Evolutionary conservation across 768 basidiomycete species (phyloP).

Genomic region (Podaxis sp.): DNA sequence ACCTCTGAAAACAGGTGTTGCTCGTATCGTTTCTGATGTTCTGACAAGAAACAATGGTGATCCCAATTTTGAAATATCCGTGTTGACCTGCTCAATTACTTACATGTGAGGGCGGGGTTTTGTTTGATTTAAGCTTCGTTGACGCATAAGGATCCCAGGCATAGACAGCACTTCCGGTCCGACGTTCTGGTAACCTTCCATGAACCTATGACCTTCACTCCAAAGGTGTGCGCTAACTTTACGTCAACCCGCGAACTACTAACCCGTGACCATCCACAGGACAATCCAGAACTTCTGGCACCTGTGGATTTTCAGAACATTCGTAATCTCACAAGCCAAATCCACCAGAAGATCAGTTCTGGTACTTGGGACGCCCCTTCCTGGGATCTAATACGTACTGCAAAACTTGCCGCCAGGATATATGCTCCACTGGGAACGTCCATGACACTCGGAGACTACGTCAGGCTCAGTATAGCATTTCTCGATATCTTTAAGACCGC

Average conservation of each 20-base stretch:
- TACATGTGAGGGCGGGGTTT: slow-evolving; percentile 52
- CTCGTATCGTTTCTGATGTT: slow-evolving; percentile 76
- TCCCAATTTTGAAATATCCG: slow-evolving; percentile 64
- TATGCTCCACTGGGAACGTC: slow-evolving; percentile 86
- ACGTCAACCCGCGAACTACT: not conserved
- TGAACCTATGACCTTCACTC: slow-evolving; percentile 58
- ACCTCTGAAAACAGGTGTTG: slow-evolving; percentile 84
- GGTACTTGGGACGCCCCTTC: slow-evolving; percentile 84
- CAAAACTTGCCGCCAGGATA: slow-evolving; percentile 73
- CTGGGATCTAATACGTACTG: slow-evolving; percentile 72
- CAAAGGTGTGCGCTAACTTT: slow-evolving; percentile 39
- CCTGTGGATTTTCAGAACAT: slow-evolving; percentile 64
- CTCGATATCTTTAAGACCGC: slow-evolving; percentile 67
- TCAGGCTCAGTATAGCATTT: slow-evolving; percentile 71
- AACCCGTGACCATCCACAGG: slow-evolving; percentile 29
- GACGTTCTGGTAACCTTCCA: slow-evolving; percentile 86
- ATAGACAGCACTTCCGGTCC: slow-evolving; percentile 82
- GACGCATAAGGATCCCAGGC: slow-evolving; percentile 38
- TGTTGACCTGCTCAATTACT: slow-evolving; percentile 77
- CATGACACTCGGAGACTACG: slow-evolving; percentile 83
- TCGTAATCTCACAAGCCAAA: slow-evolving; percentile 50
- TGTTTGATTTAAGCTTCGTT: not conserved
- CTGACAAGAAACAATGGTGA: slow-evolving; percentile 65
- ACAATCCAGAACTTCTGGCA: slow-evolving; percentile 65
- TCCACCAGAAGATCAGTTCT: slow-evolving; percentile 66